Evolutionary conservation across 2,329 filamentous ascomycete genomes (phyloP), one percentile per base, ranked within the genome.

Genomic region (Escovopsis weberi): DNA sequence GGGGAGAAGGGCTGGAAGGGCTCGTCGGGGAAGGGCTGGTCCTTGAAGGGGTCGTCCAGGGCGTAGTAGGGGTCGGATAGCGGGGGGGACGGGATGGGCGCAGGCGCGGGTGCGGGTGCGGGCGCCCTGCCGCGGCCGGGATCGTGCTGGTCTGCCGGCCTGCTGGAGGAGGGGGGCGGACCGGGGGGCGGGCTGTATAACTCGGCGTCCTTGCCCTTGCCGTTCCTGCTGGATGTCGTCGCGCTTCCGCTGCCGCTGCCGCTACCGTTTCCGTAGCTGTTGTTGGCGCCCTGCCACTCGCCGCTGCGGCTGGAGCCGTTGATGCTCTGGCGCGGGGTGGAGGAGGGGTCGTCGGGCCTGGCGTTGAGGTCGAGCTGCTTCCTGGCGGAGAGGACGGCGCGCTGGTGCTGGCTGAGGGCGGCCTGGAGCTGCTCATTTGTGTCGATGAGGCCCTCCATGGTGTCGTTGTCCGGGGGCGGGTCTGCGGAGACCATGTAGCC

Each of bases 381-480:
- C 47, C 72, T 66, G 3, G 77, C 75, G 45, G 69, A 70, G n/a
- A 81, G 63, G 35, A 93, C 67, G 9, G 86, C 82, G 43, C 87
- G 78, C 60, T 94, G 85, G 59, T 95, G 85, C 56, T 86, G 80
- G 49, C 79, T 91, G 35, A 89, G 70, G 0, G 88, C 81, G 37
- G 84, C 76, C 47, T 85, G 84, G 28, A 98, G 69, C 57, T 89
- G 83, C 61, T 96, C 91, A 58, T 94, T 94, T 12, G 86, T 91
- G 60, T 95, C 87, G 55, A 98, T 94, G 47, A 98, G 67, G 12
- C 79, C 88, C 57, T 91, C 79, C 74, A 96, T 86, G 1, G 89
- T 96, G 51, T 94, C 82, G 54, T 94, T 89, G 59, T 96, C 91
- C 0, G 89, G 88, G 1, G 75, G 59, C 0, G 89, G 88, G 56